Base-by-base conservation (phyloP, 2,329 filamentous ascomycete genomes). In the Pyrenochaeta sp. region DNA sequence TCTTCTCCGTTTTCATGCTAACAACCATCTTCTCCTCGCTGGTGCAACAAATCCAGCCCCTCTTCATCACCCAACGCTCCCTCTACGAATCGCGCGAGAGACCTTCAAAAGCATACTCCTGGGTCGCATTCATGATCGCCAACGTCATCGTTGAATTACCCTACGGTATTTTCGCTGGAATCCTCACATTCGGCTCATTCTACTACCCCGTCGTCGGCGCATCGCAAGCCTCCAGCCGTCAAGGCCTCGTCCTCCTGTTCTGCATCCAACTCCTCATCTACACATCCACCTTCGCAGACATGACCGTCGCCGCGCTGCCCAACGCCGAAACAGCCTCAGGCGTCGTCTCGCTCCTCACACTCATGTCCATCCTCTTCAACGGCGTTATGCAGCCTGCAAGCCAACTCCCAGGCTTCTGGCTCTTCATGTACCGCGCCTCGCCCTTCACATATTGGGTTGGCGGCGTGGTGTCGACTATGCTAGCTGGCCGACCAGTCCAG, bases 131-230 rank as follows among this genome's bases (percentile, higher is more conserved):
- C 77, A 84, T 93, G 73, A 78, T 90, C 2, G 85, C 88, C 69
- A 91, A 91, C 71, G 85, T 92, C 52, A 52, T 90, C 2, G 89
- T 91, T 48, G 91, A 93, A 72, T 81, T 92, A 1, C 90, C 90
- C 0, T 93, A 84, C 77, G 83, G 86, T 51, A 81, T 87, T 36
- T 54, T 91, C 9, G 85, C 87, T 1, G 88, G 84, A 12, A 77
- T 91, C 24, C 71, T 92, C 10, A 84, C 87, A 62, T 92, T 82
- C 67, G 83, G 84, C 1, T 85, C 82, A 69, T 91, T 88, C 81
- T 91, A 91, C 81, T 92, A 90, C 58, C 77, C 79, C 0, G 74
- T 81, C 12, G 66, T 72, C 15, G 78, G 78, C 9, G 70, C 74
- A 15, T 63, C 72, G 19, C 78, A 81, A 47, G 59, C 63, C 4